Evolutionary conservation across 441 rosid species (phyloP), one percentile per base, ranked within the genome.

Genomic region (Monsonia emarginata): DNA sequence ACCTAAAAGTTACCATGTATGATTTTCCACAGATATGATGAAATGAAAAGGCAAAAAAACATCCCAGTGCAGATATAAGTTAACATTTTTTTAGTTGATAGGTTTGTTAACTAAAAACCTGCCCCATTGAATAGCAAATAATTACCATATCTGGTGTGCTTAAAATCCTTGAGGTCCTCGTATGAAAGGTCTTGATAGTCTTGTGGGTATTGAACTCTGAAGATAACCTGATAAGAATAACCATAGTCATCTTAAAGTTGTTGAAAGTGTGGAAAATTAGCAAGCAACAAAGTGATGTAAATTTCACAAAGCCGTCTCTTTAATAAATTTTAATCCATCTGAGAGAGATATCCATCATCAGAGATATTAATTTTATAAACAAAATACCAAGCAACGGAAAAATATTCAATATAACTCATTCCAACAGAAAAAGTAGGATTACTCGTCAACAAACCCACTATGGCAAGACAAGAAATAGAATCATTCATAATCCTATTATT

Each of bases 81-180:
- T 31, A 8, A 36, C 1, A 36, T n/a, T 36, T 36, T 36, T 57
- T 38, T 8, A 61, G 48, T 61, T 62, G 13, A 32, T 24, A 11
- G 50, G 1, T 1, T 40, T 26, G 18, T 34, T 25, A 44, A 70
- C 7, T n/a, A n/a, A 34, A n/a, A 64, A 70, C 56, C 40, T 25
- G 36, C 50, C 36, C 50, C 32, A 60, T 32, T 61, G 69, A 64
- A 62, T 6, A 52, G 58, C 19, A 19, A 32, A 66, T 65, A 60
- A 77, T 86, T 90, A 95, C 97, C 99, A 82, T 89, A 91, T 95
- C 99, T 88, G 58, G 96, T 88, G 67, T 91, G 96, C 82, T 91
- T 91, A 74, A 95, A 91, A 69, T 95, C 99, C 81, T 84, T 91
- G 73, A 91, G 99, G 82, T 95, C 99, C 80, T 95, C 98, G 58